A percentile compares a stretch with the other conserved stretches of the same genome.
These are phyloP conservation scores for Umbelopsis isabellina DNA, from an alignment of 192 early-diverging fungal genomes.

Conservation along the genomic window DNA sequence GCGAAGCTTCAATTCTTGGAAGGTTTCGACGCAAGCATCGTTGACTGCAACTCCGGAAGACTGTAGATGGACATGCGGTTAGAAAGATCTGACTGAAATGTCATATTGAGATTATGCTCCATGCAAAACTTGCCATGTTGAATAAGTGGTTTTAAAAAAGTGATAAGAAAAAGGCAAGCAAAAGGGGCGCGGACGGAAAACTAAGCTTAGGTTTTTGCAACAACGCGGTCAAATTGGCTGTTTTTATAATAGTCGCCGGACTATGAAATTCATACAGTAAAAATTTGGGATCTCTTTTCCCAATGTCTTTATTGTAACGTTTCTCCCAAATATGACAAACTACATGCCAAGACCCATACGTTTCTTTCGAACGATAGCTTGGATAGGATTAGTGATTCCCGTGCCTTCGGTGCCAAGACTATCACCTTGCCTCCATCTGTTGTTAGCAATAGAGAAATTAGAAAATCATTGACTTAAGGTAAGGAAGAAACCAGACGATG, in stretches of 20 bases:
- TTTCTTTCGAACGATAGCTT: conserved; percentile 53
- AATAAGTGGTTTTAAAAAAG: background rate
- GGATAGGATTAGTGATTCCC: conserved; percentile 55
- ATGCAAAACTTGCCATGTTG: conserved; percentile 11
- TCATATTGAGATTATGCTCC: background rate
- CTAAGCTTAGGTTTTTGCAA: conserved; percentile 2
- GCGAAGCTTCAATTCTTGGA: conserved; percentile 73
- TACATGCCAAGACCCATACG: conserved; percentile 47
- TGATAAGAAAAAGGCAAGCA: conserved; percentile 12
- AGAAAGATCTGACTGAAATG: conserved; percentile 12
- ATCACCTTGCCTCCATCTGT: conserved; percentile 53
- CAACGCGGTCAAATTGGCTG: conserved; percentile 7
- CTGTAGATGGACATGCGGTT: conserved; percentile 33
- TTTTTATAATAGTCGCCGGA: conserved; percentile 3
- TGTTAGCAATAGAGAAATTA: conserved; percentile 12
- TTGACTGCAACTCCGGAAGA: conserved; percentile 77
- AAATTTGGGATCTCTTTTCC: background rate
- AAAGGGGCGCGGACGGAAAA: background rate
- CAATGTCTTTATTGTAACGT: no score
- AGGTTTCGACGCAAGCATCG: conserved; percentile 63
- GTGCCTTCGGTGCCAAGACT: conserved; percentile 47
- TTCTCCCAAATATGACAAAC: background rate
- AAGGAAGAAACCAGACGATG: background rate
- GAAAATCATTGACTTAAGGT: background rate
- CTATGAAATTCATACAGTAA: conserved; percentile 7